Percentiles rank a stretch among this genome's conserved stretches.
phyloP scores from a whole-genome alignment of 2,329 filamentous ascomycete species.

The Calonectria pauciramosa region DNA sequence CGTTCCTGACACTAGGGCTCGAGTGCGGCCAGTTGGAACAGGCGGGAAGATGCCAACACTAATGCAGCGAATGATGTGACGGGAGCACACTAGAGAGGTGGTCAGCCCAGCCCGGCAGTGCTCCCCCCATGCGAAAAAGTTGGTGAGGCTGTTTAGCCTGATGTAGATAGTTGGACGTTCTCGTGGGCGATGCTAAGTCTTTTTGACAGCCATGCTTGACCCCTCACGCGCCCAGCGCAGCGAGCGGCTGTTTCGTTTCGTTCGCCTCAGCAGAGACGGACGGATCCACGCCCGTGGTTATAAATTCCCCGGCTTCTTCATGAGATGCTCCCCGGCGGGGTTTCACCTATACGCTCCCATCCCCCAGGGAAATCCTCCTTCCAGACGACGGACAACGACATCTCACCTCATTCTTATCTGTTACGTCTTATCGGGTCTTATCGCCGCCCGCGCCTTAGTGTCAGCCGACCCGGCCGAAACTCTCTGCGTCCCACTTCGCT shows the following conservation, averaged over 20 bases:
- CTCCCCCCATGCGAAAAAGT: background rate
- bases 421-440: background rate
- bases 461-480: background rate
- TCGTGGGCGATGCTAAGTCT: background rate
- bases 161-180: background rate
- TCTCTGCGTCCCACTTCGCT: background rate
- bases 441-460: background rate
- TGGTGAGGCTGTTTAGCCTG: constrained; percentile 8
- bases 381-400: background rate
- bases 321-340: background rate
- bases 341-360: background rate
- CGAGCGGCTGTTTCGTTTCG: background rate
- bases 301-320: background rate
- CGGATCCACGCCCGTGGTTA: background rate
- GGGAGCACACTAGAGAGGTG: background rate
- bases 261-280: background rate
- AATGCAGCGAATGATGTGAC: constrained; percentile 9
- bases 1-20: background rate
- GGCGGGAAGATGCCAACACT: background rate
- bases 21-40: background rate
- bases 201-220: background rate
- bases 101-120: background rate
- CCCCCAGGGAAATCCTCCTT: background rate
- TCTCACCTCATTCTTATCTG: constrained; percentile 6
- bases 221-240: background rate